Evolutionary conservation across 2,329 filamentous ascomycete genomes (phyloP), one percentile per base, ranked within the genome.

Genomic region (Stachybotrys elegans): DNA sequence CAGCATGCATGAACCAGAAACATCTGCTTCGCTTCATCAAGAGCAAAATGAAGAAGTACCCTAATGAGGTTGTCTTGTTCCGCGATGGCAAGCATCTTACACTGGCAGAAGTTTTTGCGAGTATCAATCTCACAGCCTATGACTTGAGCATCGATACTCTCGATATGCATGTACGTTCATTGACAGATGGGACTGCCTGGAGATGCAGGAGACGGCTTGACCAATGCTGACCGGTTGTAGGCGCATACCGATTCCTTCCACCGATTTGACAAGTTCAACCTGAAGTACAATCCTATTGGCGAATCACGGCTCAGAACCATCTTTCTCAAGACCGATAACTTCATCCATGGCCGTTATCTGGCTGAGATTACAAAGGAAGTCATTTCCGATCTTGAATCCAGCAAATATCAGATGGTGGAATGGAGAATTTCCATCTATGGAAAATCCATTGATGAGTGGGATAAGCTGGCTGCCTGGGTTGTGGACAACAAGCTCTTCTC

Each of bases 1-100:
- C 93, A 14, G 93, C 93, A 20, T 98, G 93, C 64, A 98, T 98
- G 93, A 98, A 98, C 61, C 93, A 98, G 67, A 98, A 98, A 69
- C 93, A 98, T 76, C 71, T 98, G 45, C 73, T 98, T 48, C 88
- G 93, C 43, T 98, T 98, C 68, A 98, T 98, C 73, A 98, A 98
- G 69, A 95, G 90, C 68, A 98, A 98, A 70, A 96, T 98, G 89
- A 97, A 96, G 78, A 98, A 95, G 67, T 93, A 81, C 16, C 90
- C 91, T 0, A 88, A 97, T 57, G 93, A 98, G 68, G 82, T 93
- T 23, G 93, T 98, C 6, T 78, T 98, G 36, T 94, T 83, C 65
- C 81, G 93, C 60, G 93, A 98, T 63, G 92, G 87, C 47, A 95
- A 92, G 65, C 82, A 95, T 65, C 73, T 98, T 55, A 97, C 93